Base-by-base conservation (phyloP, 2,329 filamentous ascomycete species). In the Iodosphaeria phyllophila region DNA sequence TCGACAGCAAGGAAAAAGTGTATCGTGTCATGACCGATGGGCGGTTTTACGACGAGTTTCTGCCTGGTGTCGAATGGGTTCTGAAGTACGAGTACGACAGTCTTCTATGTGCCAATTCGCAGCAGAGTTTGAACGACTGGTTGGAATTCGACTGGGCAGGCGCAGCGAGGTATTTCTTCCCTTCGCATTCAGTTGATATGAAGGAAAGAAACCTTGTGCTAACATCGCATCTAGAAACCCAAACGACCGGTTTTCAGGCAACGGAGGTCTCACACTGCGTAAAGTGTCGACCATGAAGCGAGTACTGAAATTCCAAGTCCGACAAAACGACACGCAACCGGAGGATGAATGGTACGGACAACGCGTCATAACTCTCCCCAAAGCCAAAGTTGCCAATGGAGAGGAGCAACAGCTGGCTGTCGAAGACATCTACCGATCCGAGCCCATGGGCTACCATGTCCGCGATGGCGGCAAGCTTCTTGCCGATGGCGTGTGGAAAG, bases 301-400 rank as follows among this genome's bases (percentile, higher is more conserved):
- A 12, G 45, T 66, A 3, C 47, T 68, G 8, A 36, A 38, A 16
- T 60, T 59, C 33, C 60, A 67, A 32, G 43, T 44, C 12, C 52
- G 63, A n/a, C 49, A 48, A 34, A 60, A 61, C 41, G 42, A 62
- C 37, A 53, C 53, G 8, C 48, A 56, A 18, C 47, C 61, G 19
- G 64, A 68, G 37, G 63, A 66, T 28, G 52, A 61, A 30, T 69
- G 64, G 64, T 60, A 65, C 30, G 53, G 54, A 8, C 50, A 51
- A 31, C 52, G 61, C 3, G 37, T 67, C 14, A 52, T 50, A 25
- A 37, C 53, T 17, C 39, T 64, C 15, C 57, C 59, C 1, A 56
- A 54, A 12, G 54, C 55, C 6, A 56, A 51, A 28, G 54, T 66
- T 13, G 57, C 62, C 2, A 41, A 36, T 8, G 35, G 34, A 7